phyloP scores from a whole-genome alignment of 2,329 filamentous ascomycete species.

The Pestalotiopsis sp. region DNA sequence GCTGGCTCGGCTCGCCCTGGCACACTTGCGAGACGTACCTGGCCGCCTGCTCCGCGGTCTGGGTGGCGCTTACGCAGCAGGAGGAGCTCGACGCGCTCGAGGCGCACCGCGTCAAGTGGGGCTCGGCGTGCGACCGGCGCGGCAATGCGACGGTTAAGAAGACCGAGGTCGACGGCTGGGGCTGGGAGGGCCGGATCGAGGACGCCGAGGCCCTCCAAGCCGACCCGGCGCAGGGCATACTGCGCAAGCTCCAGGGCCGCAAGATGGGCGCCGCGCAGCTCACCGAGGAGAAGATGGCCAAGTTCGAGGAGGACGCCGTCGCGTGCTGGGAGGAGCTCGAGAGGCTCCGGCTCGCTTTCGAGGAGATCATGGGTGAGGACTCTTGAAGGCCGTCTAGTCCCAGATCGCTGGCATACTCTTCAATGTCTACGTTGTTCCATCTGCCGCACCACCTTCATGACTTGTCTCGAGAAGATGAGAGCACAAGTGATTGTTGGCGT shows the following conservation, averaged over 20 bases:
- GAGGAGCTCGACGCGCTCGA: constrained; percentile 59
- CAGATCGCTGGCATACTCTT: background rate
- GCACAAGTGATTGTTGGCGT: no score
- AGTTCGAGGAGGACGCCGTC: constrained; percentile 64
- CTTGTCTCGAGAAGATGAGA: no score
- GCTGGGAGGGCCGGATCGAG: constrained; percentile 63
- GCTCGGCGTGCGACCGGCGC: constrained; percentile 64
- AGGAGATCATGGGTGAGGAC: constrained; percentile 38
- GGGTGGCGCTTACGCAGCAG: constrained; percentile 72
- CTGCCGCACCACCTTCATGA: no score
- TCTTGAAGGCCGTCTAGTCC: background rate
- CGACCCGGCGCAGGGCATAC: constrained; percentile 48
- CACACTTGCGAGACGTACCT: constrained; percentile 76
- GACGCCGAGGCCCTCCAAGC: constrained; percentile 44
- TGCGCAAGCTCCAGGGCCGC: constrained; percentile 57
- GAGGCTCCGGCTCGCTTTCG: constrained; percentile 68
- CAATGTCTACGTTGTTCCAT: no score
- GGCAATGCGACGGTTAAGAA: constrained; percentile 66
- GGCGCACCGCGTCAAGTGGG: constrained; percentile 76
- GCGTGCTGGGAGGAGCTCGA: constrained; percentile 74
- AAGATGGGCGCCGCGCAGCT: constrained; percentile 59
- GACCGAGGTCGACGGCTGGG: constrained; percentile 89
- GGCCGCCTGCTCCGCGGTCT: constrained; percentile 75
- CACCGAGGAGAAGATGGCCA: constrained; percentile 59
- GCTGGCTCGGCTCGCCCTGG: constrained; percentile 86